A percentile compares a stretch with the other conserved stretches of the same genome.
Evolutionary conservation across 768 basidiomycete genomes (phyloP).

Genomic region (Chiua virens): DNA sequence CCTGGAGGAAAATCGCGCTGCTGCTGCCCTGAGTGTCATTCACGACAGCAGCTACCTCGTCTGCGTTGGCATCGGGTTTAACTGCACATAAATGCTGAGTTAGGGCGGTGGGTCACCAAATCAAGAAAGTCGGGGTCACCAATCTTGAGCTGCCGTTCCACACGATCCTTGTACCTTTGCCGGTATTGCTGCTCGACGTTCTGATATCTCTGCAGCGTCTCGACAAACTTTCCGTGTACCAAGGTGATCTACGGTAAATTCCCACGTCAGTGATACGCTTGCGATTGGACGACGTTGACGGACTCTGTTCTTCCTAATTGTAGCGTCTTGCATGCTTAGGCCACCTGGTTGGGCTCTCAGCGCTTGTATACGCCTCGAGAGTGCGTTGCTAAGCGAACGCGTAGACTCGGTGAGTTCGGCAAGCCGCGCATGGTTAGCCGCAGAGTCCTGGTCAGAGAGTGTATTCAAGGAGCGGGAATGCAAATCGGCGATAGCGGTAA

Average conservation of each 20-base stretch:
- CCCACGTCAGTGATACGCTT: not conserved
- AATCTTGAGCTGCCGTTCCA: conserved; percentile 78
- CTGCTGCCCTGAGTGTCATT: conserved; percentile 56
- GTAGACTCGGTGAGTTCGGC: conserved; percentile 62
- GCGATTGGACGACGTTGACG: not conserved
- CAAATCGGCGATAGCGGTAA: conserved; percentile 46
- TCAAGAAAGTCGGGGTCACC: conserved; percentile 39
- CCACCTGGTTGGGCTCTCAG: conserved; percentile 43
- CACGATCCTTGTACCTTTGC: conserved; percentile 59
- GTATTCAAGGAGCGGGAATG: conserved; percentile 51
- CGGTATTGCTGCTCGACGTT: conserved; percentile 71
- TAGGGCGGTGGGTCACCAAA: not conserved
- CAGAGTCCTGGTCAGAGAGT: conserved; percentile 45
- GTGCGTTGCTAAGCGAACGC: conserved; percentile 51
- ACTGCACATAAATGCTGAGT: conserved; percentile 42
- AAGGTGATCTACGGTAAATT: conserved; percentile 46
- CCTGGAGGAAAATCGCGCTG: conserved; percentile 77
- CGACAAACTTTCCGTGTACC: conserved; percentile 68
- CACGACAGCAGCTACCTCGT: conserved; percentile 71
- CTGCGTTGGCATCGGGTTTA: conserved; percentile 82
- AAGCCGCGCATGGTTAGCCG: conserved; percentile 45
- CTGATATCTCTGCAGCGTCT: conserved; percentile 78
- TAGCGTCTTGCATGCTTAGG: conserved; percentile 40
- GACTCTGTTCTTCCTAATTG: conserved; percentile 43
- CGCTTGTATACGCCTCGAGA: conserved; percentile 60